Conservation (phyloP, 202 grass and related monocot genomes). For the Hordeum pubiflorum region DNA sequence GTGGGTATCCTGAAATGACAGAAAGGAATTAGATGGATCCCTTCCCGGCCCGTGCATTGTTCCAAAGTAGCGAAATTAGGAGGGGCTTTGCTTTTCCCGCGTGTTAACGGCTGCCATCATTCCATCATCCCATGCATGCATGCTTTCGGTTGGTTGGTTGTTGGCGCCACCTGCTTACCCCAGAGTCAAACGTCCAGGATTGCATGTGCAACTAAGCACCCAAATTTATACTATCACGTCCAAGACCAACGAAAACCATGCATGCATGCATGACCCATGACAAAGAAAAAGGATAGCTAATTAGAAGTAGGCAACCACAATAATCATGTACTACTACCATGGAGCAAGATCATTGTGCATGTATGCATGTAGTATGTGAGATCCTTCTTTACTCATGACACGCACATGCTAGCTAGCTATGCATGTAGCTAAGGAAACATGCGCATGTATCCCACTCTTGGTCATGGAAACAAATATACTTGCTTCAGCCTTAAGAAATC, state of each 20-base stretch:
- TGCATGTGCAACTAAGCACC: not conserved
- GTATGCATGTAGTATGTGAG: slow-evolving; percentile 3
- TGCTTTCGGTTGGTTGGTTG: not conserved
- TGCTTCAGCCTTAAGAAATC: slow-evolving; percentile 10
- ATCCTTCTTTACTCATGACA: not conserved
- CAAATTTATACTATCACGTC: not conserved
- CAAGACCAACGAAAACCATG: not conserved
- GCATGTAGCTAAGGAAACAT: not conserved
- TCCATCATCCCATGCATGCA: not conserved
- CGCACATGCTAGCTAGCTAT: not conserved
- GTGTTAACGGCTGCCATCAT: slow-evolving; percentile 14
- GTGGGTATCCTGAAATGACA: not conserved
- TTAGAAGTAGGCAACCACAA: not conserved
- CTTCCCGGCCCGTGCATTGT: not conserved
- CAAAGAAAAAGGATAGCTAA: not conserved
- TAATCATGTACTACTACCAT: not conserved
- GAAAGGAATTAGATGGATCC: not conserved
- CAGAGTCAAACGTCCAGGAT: slow-evolving; percentile 11
- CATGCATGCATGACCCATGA: not conserved
- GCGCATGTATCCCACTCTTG: not conserved
- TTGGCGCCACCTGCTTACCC: slow-evolving; percentile 6
- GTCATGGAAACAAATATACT: not conserved
- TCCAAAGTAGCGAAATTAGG: not conserved
- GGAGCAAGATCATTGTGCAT: slow-evolving; percentile 5
- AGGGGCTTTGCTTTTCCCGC: slow-evolving; percentile 19